These are phyloP conservation scores for Lachnellula occidentalis DNA, from an alignment of 2,329 filamentous ascomycete species.

Conservation along the genomic window DNA sequence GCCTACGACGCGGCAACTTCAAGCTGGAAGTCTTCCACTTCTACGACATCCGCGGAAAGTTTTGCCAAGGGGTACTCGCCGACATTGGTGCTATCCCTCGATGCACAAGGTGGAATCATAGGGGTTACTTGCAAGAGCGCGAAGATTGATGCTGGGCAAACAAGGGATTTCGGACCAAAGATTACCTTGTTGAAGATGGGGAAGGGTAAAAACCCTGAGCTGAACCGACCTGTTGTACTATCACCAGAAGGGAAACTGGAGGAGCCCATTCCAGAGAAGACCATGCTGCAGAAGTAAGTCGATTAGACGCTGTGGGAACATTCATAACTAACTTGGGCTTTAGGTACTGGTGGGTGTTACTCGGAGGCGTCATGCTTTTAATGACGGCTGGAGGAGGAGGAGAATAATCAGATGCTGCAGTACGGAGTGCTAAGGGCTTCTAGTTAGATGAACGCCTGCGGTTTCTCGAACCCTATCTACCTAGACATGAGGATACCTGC, in stretches of 20 bases:
- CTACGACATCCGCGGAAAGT: conserved; percentile 50
- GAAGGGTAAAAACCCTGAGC: conserved; percentile 49
- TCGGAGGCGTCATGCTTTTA: conserved; percentile 46
- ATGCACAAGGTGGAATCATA: conserved; percentile 40
- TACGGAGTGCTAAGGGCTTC: background rate
- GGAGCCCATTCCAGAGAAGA: conserved; percentile 53
- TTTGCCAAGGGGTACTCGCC: conserved; percentile 58
- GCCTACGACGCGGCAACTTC: conserved; percentile 45
- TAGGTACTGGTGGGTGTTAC: conserved; percentile 60
- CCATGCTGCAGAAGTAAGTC: conserved; percentile 60
- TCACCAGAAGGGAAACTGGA: conserved; percentile 54
- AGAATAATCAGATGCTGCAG: conserved; percentile 39
- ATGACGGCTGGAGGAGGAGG: conserved; percentile 46
- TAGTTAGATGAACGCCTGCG: no score
- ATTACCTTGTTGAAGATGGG: conserved; percentile 44
- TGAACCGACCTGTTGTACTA: conserved; percentile 61
- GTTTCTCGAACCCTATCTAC: no score
- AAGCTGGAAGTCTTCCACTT: conserved; percentile 50
- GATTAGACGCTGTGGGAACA: background rate
- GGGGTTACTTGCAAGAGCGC: conserved; percentile 51
- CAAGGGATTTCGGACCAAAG: conserved; percentile 59
- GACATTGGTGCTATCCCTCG: conserved; percentile 48
- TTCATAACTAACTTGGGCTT: background rate
- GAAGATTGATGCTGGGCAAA: conserved; percentile 56
- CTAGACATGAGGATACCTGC: no score